A percentile compares a stretch with the other conserved stretches of the same genome.
Conservation (phyloP, 1,284 basidiomycete species). For the Cutaneotrichosporon sp. region DNA sequence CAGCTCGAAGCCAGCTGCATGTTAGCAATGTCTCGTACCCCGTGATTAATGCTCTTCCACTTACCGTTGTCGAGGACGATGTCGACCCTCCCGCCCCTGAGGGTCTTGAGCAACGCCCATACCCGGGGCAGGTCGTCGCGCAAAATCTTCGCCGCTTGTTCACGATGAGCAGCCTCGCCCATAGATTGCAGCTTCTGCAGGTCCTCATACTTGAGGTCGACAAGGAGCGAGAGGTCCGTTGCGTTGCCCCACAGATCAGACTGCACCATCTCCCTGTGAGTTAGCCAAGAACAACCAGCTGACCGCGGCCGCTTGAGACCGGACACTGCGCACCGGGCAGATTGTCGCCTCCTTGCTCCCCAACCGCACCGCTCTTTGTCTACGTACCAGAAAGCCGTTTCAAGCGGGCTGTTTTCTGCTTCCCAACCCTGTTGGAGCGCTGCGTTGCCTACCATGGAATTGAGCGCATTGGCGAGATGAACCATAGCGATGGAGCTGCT, state of each 20-base stretch:
- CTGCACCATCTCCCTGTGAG: conserved; percentile 44
- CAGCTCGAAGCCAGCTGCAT: conserved; percentile 82
- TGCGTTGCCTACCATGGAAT: conserved; percentile 29
- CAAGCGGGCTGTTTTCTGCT: conserved; percentile 33
- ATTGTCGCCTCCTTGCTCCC: not conserved
- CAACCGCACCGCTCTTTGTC: no score
- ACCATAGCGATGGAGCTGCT: conserved; percentile 73
- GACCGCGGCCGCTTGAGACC: no score
- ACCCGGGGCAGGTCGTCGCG: conserved; percentile 72
- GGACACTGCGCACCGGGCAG: no score
- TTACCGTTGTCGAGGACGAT: conserved; percentile 87
- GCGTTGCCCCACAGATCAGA: conserved; percentile 50
- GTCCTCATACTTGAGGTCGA: conserved; percentile 57
- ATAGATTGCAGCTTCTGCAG: conserved; percentile 78
- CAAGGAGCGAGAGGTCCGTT: conserved; percentile 48
- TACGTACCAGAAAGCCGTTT: conserved; percentile 46
- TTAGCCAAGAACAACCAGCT: not conserved
- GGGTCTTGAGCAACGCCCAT: conserved; percentile 66
- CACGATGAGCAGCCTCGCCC: conserved; percentile 68
- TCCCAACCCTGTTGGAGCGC: conserved; percentile 34
- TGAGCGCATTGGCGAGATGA: conserved; percentile 46
- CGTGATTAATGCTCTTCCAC: conserved; percentile 18
- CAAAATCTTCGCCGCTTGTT: conserved; percentile 71
- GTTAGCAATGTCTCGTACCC: not conserved
- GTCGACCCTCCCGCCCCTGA: conserved; percentile 64